A percentile compares a stretch with the other conserved stretches of the same genome.
These are phyloP conservation scores for Zygoascus tannicola DNA, from an alignment of 805 yeast genomes.

Conservation along the genomic window DNA sequence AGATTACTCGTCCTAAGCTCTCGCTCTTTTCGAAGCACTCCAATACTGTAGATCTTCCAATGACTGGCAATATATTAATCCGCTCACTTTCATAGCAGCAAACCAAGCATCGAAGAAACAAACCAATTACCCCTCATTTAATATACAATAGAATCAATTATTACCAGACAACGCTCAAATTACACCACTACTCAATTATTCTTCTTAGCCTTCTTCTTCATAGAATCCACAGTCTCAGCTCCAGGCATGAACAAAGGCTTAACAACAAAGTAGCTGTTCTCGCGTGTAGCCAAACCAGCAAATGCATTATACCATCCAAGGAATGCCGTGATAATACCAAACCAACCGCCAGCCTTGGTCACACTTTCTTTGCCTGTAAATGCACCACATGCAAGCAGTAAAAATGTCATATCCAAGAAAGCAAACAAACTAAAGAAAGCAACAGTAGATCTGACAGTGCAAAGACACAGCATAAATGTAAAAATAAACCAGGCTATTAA, in stretches of 20 bases:
- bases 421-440: constrained; percentile 51
- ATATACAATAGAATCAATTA: too few relatives aligned
- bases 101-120: too few relatives aligned
- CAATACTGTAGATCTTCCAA: too few relatives aligned
- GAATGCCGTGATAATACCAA: constrained; percentile 52
- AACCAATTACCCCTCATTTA: too few relatives aligned
- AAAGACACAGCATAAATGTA: constrained; percentile 42
- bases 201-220: neutral
- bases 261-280: constrained; percentile 51
- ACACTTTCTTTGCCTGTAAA: constrained; percentile 36
- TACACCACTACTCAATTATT: neutral
- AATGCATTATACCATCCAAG: constrained; percentile 64
- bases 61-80: too few relatives aligned
- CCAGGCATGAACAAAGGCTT: constrained; percentile 45
- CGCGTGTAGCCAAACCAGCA: constrained; percentile 57
- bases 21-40: too few relatives aligned
- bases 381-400: constrained; percentile 47
- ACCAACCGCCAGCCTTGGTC: constrained; percentile 50
- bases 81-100: too few relatives aligned
- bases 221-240: neutral
- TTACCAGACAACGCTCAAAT: too few relatives aligned
- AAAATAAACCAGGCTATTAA: constrained; percentile 54
- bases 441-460: constrained; percentile 55
- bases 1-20: too few relatives aligned
- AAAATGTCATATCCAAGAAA: constrained; percentile 43